These are phyloP conservation scores for Alliaria petiolata DNA, from an alignment of 345 rosid genomes.

Conservation along the genomic window DNA sequence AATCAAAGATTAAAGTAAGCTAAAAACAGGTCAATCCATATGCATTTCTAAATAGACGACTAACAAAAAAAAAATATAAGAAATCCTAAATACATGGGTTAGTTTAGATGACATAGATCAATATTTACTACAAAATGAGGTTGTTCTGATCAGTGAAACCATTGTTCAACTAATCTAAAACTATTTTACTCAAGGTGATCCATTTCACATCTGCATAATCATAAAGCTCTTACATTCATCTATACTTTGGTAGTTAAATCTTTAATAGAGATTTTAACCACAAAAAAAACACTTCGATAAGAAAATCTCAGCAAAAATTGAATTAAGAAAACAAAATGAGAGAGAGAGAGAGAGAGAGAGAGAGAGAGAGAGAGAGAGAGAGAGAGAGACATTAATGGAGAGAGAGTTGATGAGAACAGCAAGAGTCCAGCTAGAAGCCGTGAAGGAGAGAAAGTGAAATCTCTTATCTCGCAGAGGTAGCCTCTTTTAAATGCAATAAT, in stretches of 20 bases:
- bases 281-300: not conserved
- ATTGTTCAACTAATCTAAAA: not conserved
- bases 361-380: not conserved
- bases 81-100: too few relatives aligned
- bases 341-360: too few relatives aligned
- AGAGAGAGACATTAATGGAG: conserved; percentile 13
- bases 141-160: not conserved
- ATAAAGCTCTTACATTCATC: conserved; percentile 3
- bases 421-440: conserved; percentile 35
- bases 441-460: conserved; percentile 32
- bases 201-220: not conserved
- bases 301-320: not conserved
- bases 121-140: not conserved
- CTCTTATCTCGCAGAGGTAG: conserved; percentile 17
- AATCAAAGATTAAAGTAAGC: not conserved
- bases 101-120: not conserved
- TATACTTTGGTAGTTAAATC: not conserved
- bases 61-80: too few relatives aligned
- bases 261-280: not conserved
- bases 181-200: not conserved
- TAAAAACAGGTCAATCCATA: not conserved
- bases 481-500: conserved; percentile 19
- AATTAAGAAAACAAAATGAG: not conserved
- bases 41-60: not conserved
- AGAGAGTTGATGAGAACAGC: conserved; percentile 31